Conservation (phyloP, 2,329 filamentous ascomycete species). For the Penicillium freii region DNA sequence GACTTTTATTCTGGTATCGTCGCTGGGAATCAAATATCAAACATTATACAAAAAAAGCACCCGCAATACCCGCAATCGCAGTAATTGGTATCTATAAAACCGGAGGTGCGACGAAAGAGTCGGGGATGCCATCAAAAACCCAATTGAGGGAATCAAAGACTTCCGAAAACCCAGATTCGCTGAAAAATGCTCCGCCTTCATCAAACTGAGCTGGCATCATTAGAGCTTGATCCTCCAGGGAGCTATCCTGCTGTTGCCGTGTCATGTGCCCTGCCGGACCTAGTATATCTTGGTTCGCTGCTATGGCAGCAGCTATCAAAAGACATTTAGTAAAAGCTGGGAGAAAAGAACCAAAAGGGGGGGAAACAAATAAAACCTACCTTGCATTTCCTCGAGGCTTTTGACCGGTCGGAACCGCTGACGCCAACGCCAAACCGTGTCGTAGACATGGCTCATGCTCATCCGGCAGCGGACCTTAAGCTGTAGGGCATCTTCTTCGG, state of each 20-base stretch:
- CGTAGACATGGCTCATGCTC: constrained; percentile 65
- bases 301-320: constrained; percentile 20
- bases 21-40: constrained; percentile 11
- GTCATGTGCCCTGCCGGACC: constrained; percentile 25
- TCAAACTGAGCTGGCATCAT: constrained; percentile 38
- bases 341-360: constrained; percentile 11
- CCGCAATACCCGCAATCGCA: not conserved
- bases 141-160: constrained; percentile 90
- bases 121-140: constrained; percentile 82
- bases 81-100: constrained; percentile 25
- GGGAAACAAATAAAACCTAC: constrained; percentile 47
- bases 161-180: constrained; percentile 57
- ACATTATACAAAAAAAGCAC: constrained; percentile 1
- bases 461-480: constrained; percentile 63
- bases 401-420: constrained; percentile 65
- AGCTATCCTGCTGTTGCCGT: constrained; percentile 31
- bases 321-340: constrained; percentile 17
- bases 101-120: constrained; percentile 51
- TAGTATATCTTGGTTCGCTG: constrained; percentile 40
- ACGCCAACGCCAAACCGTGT: constrained; percentile 66
- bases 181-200: constrained; percentile 38
- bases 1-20: constrained; percentile 17
- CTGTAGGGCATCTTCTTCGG: constrained; percentile 48
- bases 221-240: constrained; percentile 32
- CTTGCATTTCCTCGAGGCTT: constrained; percentile 60